Percentiles rank a stretch among this genome's conserved stretches.
Conservation (phyloP, 2,329 filamentous ascomycete species). For the Botrytis squamosa region DNA sequence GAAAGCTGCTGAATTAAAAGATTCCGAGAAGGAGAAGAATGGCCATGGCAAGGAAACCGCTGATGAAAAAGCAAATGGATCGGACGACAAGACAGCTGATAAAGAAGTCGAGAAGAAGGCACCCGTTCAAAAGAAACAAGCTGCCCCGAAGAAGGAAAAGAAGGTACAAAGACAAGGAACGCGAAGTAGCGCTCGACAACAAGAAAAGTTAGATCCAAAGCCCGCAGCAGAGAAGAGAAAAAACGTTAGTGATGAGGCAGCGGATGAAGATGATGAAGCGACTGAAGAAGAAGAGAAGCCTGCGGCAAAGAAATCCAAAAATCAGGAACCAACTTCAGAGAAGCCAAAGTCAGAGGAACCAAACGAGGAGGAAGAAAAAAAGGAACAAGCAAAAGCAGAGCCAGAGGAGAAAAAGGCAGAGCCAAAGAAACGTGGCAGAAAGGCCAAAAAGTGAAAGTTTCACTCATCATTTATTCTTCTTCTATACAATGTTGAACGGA, state of each 20-base stretch:
- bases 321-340: neutral
- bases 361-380: neutral
- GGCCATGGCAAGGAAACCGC: conserved; percentile 5
- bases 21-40: conserved; percentile 19
- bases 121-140: neutral
- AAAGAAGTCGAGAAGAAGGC: conserved; percentile 13
- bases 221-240: conserved; percentile 11
- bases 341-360: neutral
- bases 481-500: neutral
- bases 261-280: neutral
- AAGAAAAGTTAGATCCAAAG: conserved; percentile 17
- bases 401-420: neutral
- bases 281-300: conserved; percentile 7
- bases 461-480: neutral
- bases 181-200: conserved; percentile 27
- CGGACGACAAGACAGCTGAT: conserved; percentile 15
- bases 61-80: neutral
- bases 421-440: conserved; percentile 2
- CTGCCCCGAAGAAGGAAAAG: conserved; percentile 10
- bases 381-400: neutral
- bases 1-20: conserved; percentile 24
- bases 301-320: conserved; percentile 10
- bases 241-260: neutral
- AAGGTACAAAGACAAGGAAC: conserved; percentile 27
- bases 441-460: conserved; percentile 18